A percentile compares a stretch with the other conserved stretches of the same genome.
phyloP scores from a whole-genome alignment of 2,329 filamentous ascomycete genomes.

The Nigrospora osmanthi region DNA sequence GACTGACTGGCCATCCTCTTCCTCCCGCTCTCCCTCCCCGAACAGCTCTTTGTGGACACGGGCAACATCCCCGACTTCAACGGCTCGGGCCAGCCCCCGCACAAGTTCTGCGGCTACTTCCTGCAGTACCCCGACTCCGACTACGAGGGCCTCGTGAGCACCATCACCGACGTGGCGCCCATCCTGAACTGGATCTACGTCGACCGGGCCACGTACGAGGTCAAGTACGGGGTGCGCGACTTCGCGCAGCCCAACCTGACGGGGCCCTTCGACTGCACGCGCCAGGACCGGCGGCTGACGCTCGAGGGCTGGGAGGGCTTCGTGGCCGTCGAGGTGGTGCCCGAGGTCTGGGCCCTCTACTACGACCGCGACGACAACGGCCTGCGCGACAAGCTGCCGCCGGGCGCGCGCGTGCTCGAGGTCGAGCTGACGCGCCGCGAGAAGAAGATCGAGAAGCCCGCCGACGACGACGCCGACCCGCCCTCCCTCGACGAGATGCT shows the following conservation, averaged over 20 bases:
- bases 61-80: slow-evolving; percentile 1
- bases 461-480: slow-evolving; percentile 12
- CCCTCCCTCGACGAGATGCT: slow-evolving; percentile 21
- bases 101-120: slow-evolving; percentile 44
- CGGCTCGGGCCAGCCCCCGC: background rate
- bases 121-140: slow-evolving; percentile 47
- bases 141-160: slow-evolving; percentile 37
- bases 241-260: slow-evolving; percentile 34
- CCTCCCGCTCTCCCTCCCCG: too few relatives aligned
- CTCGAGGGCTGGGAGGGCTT: slow-evolving; percentile 43
- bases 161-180: slow-evolving; percentile 39
- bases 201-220: slow-evolving; percentile 33
- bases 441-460: slow-evolving; percentile 30
- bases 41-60: slow-evolving; percentile 2
- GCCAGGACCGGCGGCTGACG: slow-evolving; percentile 41
- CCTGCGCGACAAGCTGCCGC: slow-evolving; percentile 33
- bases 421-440: slow-evolving; percentile 46
- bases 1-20: background rate
- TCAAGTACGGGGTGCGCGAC: slow-evolving; percentile 36
- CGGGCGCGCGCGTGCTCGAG: slow-evolving; percentile 43
- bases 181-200: slow-evolving; percentile 44
- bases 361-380: slow-evolving; percentile 39
- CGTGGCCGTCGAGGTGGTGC: slow-evolving; percentile 34
- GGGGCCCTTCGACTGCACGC: slow-evolving; percentile 42
- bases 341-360: slow-evolving; percentile 36